Evolutionary conservation across 805 yeast species (phyloP).

Genomic region (Millerozyma acaciae): DNA sequence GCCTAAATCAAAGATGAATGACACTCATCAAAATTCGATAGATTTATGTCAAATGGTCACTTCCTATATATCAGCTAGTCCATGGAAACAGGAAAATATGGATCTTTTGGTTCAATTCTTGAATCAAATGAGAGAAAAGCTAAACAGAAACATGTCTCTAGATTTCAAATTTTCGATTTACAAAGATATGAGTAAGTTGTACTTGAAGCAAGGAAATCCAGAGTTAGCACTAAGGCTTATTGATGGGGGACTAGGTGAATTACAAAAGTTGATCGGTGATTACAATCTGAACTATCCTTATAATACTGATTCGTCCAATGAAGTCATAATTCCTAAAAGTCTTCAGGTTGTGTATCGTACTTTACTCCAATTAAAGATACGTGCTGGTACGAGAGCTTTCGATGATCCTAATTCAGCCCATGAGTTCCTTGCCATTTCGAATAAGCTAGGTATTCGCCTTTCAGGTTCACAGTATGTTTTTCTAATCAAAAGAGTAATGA

Average conservation of each 20-base stretch:
- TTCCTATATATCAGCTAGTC: constrained; percentile 17
- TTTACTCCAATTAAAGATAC: constrained; percentile 15
- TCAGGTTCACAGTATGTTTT: constrained; percentile 17
- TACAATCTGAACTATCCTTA: constrained; percentile 18
- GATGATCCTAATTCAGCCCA: constrained; percentile 9
- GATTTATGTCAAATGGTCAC: constrained; percentile 25
- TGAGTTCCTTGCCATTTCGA: constrained; percentile 7
- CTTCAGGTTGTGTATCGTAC: constrained; percentile 16
- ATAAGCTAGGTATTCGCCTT: constrained; percentile 10
- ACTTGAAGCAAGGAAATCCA: constrained; percentile 20
- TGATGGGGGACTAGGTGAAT: constrained; percentile 22
- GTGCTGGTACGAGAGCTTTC: constrained; percentile 5
- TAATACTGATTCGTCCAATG: constrained; percentile 3
- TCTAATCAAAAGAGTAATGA: constrained; percentile 10
- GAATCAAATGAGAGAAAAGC: constrained; percentile 19
- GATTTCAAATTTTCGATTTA: constrained; percentile 23
- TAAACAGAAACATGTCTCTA: constrained; percentile 19
- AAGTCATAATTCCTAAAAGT: constrained; percentile 14
- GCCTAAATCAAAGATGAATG: constrained; percentile 4
- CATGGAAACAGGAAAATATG: constrained; percentile 13
- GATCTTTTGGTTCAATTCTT: constrained; percentile 28
- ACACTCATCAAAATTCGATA: constrained; percentile 14
- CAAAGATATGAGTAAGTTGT: constrained; percentile 27
- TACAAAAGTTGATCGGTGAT: constrained; percentile 12
- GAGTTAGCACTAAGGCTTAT: constrained; percentile 20